phyloP scores from a whole-genome alignment of 208 protist genomes.

The Paratrypanosoma confusum region DNA sequence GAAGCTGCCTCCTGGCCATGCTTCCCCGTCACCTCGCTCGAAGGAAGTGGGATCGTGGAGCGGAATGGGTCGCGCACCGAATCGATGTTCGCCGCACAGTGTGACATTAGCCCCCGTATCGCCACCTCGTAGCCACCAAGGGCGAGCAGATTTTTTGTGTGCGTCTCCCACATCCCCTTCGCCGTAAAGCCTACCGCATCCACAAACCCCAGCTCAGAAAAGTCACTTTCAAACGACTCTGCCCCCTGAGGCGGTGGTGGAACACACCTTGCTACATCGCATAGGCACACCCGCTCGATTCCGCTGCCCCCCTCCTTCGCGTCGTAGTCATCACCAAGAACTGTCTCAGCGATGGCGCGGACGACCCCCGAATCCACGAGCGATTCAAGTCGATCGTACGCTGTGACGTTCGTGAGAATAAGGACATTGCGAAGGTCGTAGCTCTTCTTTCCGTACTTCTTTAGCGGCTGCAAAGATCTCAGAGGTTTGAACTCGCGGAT shows the following conservation, averaged over 20 bases:
- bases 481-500: slow-evolving; percentile 64
- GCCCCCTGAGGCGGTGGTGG: slow-evolving; percentile 46
- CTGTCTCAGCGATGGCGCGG: slow-evolving; percentile 37
- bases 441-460: slow-evolving; percentile 12
- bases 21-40: slow-evolving; percentile 22
- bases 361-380: slow-evolving; percentile 75
- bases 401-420: slow-evolving; percentile 57
- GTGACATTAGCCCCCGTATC: slow-evolving; percentile 48
- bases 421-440: slow-evolving; percentile 68
- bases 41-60: slow-evolving; percentile 49
- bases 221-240: slow-evolving; percentile 78
- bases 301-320: too few species aligned
- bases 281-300: slow-evolving; percentile 86
- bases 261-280: slow-evolving; percentile 53
- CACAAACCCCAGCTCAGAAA: slow-evolving; percentile 43
- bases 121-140: slow-evolving; percentile 51
- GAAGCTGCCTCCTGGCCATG: slow-evolving; percentile 80
- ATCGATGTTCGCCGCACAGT: slow-evolving; percentile 60
- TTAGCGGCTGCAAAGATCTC: slow-evolving; percentile 23
- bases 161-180: slow-evolving; percentile 50
- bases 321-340: slow-evolving; percentile 23
- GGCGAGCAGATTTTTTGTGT: slow-evolving; percentile 48
- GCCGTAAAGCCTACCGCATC: slow-evolving; percentile 37
- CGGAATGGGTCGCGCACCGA: slow-evolving; percentile 68
- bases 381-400: slow-evolving; percentile 48